Evolutionary conservation across 1,284 basidiomycete genomes (phyloP), one percentile per base, ranked within the genome.

Genomic region (Boletellus deceptivus): DNA sequence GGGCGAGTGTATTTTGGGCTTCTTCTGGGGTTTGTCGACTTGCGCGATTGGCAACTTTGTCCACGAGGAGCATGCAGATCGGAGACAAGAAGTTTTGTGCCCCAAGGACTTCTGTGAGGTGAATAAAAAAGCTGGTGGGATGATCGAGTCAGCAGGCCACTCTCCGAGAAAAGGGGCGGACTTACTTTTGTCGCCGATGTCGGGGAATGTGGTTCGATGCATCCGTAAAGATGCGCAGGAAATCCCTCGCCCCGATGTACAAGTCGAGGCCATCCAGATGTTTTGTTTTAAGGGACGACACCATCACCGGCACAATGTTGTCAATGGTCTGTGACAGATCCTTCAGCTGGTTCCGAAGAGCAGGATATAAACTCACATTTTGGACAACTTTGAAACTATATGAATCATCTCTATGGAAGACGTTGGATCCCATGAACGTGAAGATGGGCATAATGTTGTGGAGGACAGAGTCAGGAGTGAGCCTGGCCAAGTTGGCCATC

Each of bases 381-480:
- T 98, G 93, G 11, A 99, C 91, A 5, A 99, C 94, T 27, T 86
- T 83, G 74, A 98, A 95, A 65, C 91, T 96, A 72, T 95, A 96
- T 0, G 89, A 83, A 66, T 99, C 97, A 64, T 99, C 97, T 41
- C 95, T 81, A 68, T 98, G 94, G 73, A 99, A 89, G 20, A 98
- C 87, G 53, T 93, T 93, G 8, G 93, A 91, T 25, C 97, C 96
- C 88, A 99, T 98, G 73, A 98, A 99, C 0, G 96, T 98, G 74
- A 99, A 98, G 51, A 99, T 89, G 6, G 97, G 95, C 93, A 99
- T 98, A 54, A 98, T 82, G 62, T 97, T 94, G 67, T 93, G 93
- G 27, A 98, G 76, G 14, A 97, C 92, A 8, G 91, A 88, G 53
- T 96, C 93, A 0, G 95, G 94, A 0, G 89, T 86, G 40, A 98